Evolutionary conservation across 129 eudicot genomes (phyloP), one percentile per base, ranked within the genome.

Genomic region (Mikania micrantha): DNA sequence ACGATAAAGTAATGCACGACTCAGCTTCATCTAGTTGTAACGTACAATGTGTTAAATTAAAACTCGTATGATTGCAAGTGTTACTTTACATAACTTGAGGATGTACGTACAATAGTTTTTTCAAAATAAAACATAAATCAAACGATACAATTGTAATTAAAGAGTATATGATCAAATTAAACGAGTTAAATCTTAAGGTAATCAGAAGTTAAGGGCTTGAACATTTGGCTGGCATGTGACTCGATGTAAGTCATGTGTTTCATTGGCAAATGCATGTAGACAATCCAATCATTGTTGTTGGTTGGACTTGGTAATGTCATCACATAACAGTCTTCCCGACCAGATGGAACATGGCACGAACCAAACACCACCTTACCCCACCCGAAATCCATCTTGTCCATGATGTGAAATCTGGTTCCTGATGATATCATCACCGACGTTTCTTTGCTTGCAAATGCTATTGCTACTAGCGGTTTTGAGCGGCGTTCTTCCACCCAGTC

Each of bases 401-500:
- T 82, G 60, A 21, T 34, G 6, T 75, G 81, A 62, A 82, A 85
- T 4, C 73, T 24, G 32, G 60, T 76, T 48, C 91, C 91, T 0
- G 91, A 76, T 7, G 95, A 84, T 11, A 88, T 77, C 54, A 85
- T 73, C 28, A 88, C 62, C 1, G 91, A 75, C 41, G 16, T 77
- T 21, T 54, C 70, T 4, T 29, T 6, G 67, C 10, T 6, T 4
- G 74, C 77, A 12, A 80, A 88, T 0, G 81, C 77, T 57, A 32
- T 76, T 2, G 96, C 63, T 47, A 80, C 12, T 4, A 73, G 24
- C 8, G 73, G 81, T 64, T 56, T 64, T 10, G 89, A 76, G 1
- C 92, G 81, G 16, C 74, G 83, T 35, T 74, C 87, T 74, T 88
- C 92, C 29, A 88, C 91, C 88, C 79, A 88, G 19, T 88, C 91